A percentile compares a stretch with the other conserved stretches of the same genome.
Conservation (phyloP, 805 yeast genomes). For the Metschnikowia proteae region DNA sequence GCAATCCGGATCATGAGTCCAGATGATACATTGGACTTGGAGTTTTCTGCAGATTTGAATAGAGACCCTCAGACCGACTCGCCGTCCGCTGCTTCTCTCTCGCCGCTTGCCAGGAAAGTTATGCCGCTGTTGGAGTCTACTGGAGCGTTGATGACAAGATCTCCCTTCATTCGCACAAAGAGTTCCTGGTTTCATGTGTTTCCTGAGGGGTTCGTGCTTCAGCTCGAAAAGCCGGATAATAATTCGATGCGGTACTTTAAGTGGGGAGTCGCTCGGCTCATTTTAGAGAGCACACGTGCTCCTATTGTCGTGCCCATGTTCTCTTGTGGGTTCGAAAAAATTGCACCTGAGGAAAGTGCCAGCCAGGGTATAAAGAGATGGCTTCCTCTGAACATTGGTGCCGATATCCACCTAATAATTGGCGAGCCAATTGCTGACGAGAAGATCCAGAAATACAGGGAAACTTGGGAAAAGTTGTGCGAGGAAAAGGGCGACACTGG, state of each 20-base stretch:
- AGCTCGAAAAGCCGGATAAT: slow-evolving; percentile 69
- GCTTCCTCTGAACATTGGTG: slow-evolving; percentile 61
- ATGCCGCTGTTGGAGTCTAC: slow-evolving; percentile 30
- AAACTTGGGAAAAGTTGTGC: slow-evolving; percentile 65
- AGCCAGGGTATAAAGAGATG: slow-evolving; percentile 52
- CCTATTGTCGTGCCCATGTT: slow-evolving; percentile 89
- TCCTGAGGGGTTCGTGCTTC: slow-evolving; percentile 94
- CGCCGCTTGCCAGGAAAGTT: slow-evolving; percentile 17
- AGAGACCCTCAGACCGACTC: background rate
- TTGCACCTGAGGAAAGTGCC: slow-evolving; percentile 73
- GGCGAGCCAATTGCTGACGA: slow-evolving; percentile 69
- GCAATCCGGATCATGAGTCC: slow-evolving; percentile 76
- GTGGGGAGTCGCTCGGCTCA: slow-evolving; percentile 88
- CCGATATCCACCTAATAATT: slow-evolving; percentile 62
- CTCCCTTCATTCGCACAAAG: slow-evolving; percentile 57
- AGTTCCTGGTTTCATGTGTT: slow-evolving; percentile 92
- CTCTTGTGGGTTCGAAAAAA: slow-evolving; percentile 78
- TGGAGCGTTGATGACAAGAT: slow-evolving; percentile 28
- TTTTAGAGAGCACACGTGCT: slow-evolving; percentile 75
- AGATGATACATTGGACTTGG: slow-evolving; percentile 58
- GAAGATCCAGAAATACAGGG: slow-evolving; percentile 56
- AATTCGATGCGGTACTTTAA: slow-evolving; percentile 92
- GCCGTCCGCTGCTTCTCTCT: background rate
- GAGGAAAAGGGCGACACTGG: slow-evolving; percentile 49
- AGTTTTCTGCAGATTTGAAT: slow-evolving; percentile 21